These are phyloP conservation scores for Aspergillus ustus DNA, from an alignment of 2,329 filamentous ascomycete genomes.

Conservation along the genomic window DNA sequence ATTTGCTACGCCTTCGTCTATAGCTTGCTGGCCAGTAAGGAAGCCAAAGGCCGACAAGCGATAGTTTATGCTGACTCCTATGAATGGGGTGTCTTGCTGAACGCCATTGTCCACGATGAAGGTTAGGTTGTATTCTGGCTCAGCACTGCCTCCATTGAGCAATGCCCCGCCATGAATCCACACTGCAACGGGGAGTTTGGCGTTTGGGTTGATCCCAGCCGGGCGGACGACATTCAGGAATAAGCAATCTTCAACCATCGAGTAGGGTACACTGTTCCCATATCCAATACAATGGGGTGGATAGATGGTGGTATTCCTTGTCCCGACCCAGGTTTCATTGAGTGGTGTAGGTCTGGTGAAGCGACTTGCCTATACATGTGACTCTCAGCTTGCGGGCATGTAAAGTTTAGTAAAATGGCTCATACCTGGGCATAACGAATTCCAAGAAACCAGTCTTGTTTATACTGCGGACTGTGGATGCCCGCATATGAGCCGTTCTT, in stretches of 20 bases:
- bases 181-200: slow-evolving; percentile 14
- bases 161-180: slow-evolving; percentile 46
- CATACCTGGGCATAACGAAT: slow-evolving; percentile 23
- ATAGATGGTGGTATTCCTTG: not conserved
- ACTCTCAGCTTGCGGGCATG: no score
- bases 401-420: no score
- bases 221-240: slow-evolving; percentile 28
- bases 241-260: slow-evolving; percentile 26
- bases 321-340: not conserved
- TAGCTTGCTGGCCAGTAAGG: slow-evolving; percentile 42
- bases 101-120: slow-evolving; percentile 40
- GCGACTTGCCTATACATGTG: slow-evolving; percentile 9
- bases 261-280: not conserved
- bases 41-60: slow-evolving; percentile 56
- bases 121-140: not conserved
- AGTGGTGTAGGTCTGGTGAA: not conserved
- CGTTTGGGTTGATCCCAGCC: not conserved
- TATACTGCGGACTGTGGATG: slow-evolving; percentile 6
- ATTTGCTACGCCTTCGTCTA: slow-evolving; percentile 30
- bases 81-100: slow-evolving; percentile 53
- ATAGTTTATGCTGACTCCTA: slow-evolving; percentile 58
- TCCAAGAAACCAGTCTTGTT: slow-evolving; percentile 26
- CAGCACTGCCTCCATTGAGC: slow-evolving; percentile 38
- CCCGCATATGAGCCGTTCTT: slow-evolving; percentile 22
- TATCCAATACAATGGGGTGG: not conserved